Conservation (phyloP, 345 rosid species). For the Physaria fendleri region DNA sequence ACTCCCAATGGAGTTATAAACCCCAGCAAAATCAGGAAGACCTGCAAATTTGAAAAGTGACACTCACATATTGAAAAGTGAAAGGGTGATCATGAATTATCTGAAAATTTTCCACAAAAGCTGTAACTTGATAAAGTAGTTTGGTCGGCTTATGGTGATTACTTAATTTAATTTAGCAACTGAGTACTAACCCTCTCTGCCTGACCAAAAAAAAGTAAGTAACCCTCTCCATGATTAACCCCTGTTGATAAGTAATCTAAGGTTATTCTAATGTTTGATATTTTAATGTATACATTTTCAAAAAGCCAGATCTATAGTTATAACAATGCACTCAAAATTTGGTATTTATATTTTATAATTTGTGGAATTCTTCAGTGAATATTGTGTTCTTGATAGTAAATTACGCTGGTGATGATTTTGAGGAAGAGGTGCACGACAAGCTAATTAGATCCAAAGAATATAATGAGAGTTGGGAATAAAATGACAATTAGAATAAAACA, state of each 20-base stretch:
- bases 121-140: constrained; percentile 24
- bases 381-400: constrained; percentile 11
- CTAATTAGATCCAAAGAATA: constrained; percentile 22
- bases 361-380: constrained; percentile 1
- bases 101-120: constrained; percentile 19
- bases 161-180: no score
- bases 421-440: constrained; percentile 26
- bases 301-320: no score
- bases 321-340: no score
- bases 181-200: no score
- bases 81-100: constrained; percentile 18
- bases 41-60: no score
- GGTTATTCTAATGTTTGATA: no score
- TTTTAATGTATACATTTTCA: background rate
- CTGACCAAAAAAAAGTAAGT: no score
- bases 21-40: constrained; percentile 83
- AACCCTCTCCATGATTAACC: no score
- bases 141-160: constrained; percentile 20
- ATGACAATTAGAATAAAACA: constrained; percentile 33
- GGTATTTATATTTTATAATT: no score
- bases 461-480: no score
- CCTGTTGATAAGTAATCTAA: no score
- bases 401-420: constrained; percentile 28
- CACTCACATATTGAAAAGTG: background rate
- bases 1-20: constrained; percentile 76